Base-by-base conservation (phyloP, 23 red algal species). In the Gracilaria gracilis region DNA sequence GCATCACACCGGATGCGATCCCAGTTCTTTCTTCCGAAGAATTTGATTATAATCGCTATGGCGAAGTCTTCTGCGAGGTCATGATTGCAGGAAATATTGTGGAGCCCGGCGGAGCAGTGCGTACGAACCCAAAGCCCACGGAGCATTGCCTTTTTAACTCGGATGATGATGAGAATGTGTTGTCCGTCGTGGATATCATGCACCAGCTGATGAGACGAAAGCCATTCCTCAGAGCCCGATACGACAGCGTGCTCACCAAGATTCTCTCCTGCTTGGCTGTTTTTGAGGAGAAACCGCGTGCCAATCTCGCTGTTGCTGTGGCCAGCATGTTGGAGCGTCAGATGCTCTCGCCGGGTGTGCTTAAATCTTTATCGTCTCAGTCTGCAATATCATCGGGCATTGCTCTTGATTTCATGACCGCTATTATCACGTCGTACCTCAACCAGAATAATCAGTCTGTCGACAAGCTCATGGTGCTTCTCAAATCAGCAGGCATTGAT, bases 41-140 rank as follows among this genome's bases (percentile, higher is more conserved):
- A 35, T 76, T 96, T 79, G 94, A 96, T 51, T 96, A 91, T 81
- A 57, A 12, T 20, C 94, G 94, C 35, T 96, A 96, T 72, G 94
- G 94, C 1, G 94, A 96, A 38, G 94, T 96, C 36, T 96, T 96
- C 76, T 88, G 83, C 72, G 94, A 96, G 36, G 82, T 90, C 36
- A 96, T 96, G 79, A 57, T 96, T 23, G 94, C 94, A 3, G 94
- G 94, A 39, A 96, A 96, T 79, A 96, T 96, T 57, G 94, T 96
- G 1, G 88, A 92, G 87, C 94, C 94, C 34, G 94, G 94, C 31
- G 94, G 94, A 38, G 78, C 85, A 19, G 65, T 96, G n/a, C 80
- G 88, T 16, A 59, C 44, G 25, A 80, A 83, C 61, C 94, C 94
- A 12, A 16, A 79, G 6, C 88, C 83, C 20, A 91, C 88, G 9